Conservation (phyloP, 2,329 filamentous ascomycete species). For the Metarhizium anisopliae region DNA sequence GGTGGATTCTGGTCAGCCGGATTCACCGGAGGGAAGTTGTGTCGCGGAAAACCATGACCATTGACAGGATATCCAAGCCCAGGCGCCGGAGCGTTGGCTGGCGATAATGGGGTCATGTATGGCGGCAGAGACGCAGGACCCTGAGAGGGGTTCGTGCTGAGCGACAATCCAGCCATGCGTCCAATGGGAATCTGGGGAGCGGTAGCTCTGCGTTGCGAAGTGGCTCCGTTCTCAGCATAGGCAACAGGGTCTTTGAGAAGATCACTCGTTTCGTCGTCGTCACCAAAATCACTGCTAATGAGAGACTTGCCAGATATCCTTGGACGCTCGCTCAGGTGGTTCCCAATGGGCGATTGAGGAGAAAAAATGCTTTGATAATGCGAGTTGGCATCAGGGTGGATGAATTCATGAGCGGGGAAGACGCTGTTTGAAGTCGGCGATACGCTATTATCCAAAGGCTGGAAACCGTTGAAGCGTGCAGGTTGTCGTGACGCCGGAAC, state of each 20-base stretch:
- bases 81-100: conserved; percentile 32
- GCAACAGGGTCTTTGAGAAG: conserved; percentile 64
- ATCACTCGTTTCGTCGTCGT: conserved; percentile 61
- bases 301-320: conserved; percentile 60
- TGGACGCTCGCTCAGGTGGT: conserved; percentile 53
- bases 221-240: conserved; percentile 53
- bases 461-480: conserved; percentile 55
- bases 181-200: conserved; percentile 62
- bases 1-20: conserved; percentile 94
- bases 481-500: conserved; percentile 38
- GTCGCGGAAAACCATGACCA: conserved; percentile 48
- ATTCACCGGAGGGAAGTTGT: conserved; percentile 77
- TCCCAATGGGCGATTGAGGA: conserved; percentile 64
- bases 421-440: conserved; percentile 50
- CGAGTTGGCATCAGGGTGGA: conserved; percentile 43
- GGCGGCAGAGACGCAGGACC: conserved; percentile 44
- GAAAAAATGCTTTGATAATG: conserved; percentile 60
- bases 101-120: conserved; percentile 45
- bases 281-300: conserved; percentile 57
- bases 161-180: conserved; percentile 59
- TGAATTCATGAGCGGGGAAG: conserved; percentile 46
- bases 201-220: conserved; percentile 53
- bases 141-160: conserved; percentile 52
- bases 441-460: conserved; percentile 47
- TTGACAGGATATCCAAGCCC: conserved; percentile 22